Conservation (phyloP, 352 stramenopile species). For the Peronospora destructor region DNA sequence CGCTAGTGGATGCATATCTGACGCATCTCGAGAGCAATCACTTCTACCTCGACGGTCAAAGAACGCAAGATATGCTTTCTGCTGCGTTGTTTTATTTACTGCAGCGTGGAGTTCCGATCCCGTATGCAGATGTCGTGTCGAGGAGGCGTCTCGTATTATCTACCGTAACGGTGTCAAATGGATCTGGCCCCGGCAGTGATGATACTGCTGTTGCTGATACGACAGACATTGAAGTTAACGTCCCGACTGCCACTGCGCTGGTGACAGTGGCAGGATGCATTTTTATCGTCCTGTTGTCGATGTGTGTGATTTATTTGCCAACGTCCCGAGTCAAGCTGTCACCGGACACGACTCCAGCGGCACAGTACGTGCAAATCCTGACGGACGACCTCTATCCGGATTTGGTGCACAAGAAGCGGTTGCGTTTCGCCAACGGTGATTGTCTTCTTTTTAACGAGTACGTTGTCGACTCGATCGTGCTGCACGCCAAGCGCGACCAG, state of each 20-base stretch:
- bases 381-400: constrained; percentile 67
- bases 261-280: constrained; percentile 46
- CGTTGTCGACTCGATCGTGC: constrained; percentile 51
- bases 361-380: constrained; percentile 64
- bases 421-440: constrained; percentile 58
- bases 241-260: constrained; percentile 34
- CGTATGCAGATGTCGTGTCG: constrained; percentile 20
- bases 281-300: constrained; percentile 46
- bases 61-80: constrained; percentile 30
- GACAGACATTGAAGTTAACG: constrained; percentile 46
- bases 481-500: constrained; percentile 48
- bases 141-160: constrained; percentile 20
- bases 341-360: constrained; percentile 52
- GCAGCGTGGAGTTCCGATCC: constrained; percentile 34
- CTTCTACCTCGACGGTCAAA: constrained; percentile 23
- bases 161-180: constrained; percentile 11
- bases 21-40: constrained; percentile 27
- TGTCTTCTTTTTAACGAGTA: constrained; percentile 64
- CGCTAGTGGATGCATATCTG: constrained; percentile 38
- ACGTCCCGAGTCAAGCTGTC: constrained; percentile 47
- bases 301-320: constrained; percentile 47
- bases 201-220: constrained; percentile 6
- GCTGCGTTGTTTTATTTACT: constrained; percentile 44
- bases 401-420: constrained; percentile 63
- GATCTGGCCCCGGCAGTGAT: constrained; percentile 11